Percentiles rank a stretch among this genome's conserved stretches.
Evolutionary conservation across 208 protist species (phyloP).

Genomic region (Trichomonas tenax): DNA sequence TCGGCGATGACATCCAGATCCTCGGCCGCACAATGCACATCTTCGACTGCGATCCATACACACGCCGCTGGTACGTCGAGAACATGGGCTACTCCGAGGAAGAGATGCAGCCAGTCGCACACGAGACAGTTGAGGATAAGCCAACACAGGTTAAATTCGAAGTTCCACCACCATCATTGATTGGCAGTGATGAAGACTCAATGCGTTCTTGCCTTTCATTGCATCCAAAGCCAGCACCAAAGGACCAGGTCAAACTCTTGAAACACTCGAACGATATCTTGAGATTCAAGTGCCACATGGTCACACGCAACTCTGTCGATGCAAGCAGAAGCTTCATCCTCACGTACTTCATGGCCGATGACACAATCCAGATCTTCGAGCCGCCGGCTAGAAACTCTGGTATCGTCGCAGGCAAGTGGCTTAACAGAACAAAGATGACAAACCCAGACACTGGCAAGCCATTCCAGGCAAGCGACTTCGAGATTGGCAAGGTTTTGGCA

Average conservation of each 20-base stretch:
- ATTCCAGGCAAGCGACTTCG: not conserved
- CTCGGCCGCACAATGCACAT: constrained; percentile 21
- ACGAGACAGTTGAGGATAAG: not conserved
- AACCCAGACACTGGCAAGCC: constrained; percentile 27
- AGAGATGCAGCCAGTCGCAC: not conserved
- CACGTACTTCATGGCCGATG: constrained; percentile 26
- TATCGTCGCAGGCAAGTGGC: constrained; percentile 34
- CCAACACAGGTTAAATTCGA: not conserved
- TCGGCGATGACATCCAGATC: constrained; percentile 20
- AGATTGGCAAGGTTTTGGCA: not conserved
- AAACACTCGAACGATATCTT: not conserved
- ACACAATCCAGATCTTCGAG: constrained; percentile 29
- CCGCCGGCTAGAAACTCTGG: constrained; percentile 26
- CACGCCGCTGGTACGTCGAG: not conserved
- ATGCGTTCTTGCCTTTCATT: not conserved
- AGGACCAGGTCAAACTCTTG: constrained; percentile 26
- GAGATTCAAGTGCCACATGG: constrained; percentile 23
- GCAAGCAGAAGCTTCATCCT: constrained; percentile 25
- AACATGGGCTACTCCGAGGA: not conserved
- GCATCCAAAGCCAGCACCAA: constrained; percentile 23
- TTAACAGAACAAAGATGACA: constrained; percentile 24
- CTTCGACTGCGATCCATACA: constrained; percentile 25
- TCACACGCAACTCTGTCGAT: constrained; percentile 23
- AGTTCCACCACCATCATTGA: constrained; percentile 6
- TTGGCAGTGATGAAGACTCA: constrained; percentile 28